Conservation (phyloP, 345 rosid genomes). For the Aurinia saxatilis region DNA sequence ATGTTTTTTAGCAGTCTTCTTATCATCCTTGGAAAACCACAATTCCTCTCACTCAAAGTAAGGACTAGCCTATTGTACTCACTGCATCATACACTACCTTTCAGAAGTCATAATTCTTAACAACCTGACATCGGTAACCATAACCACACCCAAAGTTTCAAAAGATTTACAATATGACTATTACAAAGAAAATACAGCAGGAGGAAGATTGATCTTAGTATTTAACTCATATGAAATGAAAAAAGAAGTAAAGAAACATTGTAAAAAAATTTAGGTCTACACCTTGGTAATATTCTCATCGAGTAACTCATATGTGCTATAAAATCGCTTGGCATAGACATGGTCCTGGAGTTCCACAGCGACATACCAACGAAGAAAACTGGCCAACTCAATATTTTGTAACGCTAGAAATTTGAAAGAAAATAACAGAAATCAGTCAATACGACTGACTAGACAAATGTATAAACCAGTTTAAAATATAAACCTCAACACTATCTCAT, state of each 20-base stretch:
- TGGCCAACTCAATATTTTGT: constrained; percentile 79
- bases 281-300: constrained; percentile 77
- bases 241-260: background rate
- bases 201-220: background rate
- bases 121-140: background rate
- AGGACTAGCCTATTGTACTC: background rate
- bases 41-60: constrained; percentile 5
- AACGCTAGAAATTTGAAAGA: constrained; percentile 52
- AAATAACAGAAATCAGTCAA: constrained; percentile 22
- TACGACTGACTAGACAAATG: background rate
- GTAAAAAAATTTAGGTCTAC: constrained; percentile 14
- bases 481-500: constrained; percentile 2
- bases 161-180: background rate
- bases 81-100: constrained; percentile 2
- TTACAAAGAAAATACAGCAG: background rate
- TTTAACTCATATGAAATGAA: background rate
- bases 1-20: background rate
- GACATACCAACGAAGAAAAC: constrained; percentile 96
- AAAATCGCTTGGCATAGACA: constrained; percentile 70
- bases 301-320: constrained; percentile 69
- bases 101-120: background rate
- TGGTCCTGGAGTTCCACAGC: constrained; percentile 90
- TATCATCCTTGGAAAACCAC: background rate
- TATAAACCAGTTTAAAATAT: constrained; percentile 1
- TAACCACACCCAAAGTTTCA: constrained; percentile 1